These are phyloP conservation scores for Sistotremastrum niveocremeum DNA, from an alignment of 768 basidiomycete genomes.

Conservation along the genomic window DNA sequence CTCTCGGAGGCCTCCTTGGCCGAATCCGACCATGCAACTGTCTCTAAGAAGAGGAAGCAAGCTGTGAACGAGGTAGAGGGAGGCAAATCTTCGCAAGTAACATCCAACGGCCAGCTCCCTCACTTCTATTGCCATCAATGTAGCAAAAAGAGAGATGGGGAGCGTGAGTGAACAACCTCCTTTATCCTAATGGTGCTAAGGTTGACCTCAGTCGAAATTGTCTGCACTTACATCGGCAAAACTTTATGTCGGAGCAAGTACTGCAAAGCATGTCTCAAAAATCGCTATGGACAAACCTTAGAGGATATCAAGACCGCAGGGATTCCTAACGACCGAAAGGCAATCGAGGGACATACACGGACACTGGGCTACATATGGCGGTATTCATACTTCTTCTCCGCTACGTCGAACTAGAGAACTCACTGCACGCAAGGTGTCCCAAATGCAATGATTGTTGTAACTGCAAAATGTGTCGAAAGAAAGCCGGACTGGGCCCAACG, in stretches of 20 bases:
- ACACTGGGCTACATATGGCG: background rate
- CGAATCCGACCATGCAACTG: no score
- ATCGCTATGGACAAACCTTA: constrained; percentile 46
- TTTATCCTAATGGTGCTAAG: constrained; percentile 2
- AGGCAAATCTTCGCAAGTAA: no score
- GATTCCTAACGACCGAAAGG: background rate
- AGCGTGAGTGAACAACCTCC: constrained; percentile 23
- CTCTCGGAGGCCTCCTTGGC: no score
- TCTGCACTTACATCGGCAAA: constrained; percentile 23
- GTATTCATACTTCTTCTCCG: background rate
- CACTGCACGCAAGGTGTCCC: constrained; percentile 40
- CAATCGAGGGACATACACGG: background rate
- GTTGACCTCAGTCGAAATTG: constrained; percentile 18
- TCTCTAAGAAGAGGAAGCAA: no score
- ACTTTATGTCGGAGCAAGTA: constrained; percentile 43
- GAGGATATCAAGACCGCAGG: constrained; percentile 22
- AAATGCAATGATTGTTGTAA: constrained; percentile 55
- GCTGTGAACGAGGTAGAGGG: no score
- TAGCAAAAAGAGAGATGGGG: constrained; percentile 40
- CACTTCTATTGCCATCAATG: constrained; percentile 61
- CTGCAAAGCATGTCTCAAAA: constrained; percentile 54
- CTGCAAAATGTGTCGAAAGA: constrained; percentile 51
- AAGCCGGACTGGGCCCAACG: constrained; percentile 42
- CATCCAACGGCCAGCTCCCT: no score
- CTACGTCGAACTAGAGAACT: background rate